Percentiles rank a stretch among this genome's conserved stretches.
These are phyloP conservation scores for Beauveria medogensis DNA, from an alignment of 2,329 filamentous ascomycete species.

Conservation along the genomic window DNA sequence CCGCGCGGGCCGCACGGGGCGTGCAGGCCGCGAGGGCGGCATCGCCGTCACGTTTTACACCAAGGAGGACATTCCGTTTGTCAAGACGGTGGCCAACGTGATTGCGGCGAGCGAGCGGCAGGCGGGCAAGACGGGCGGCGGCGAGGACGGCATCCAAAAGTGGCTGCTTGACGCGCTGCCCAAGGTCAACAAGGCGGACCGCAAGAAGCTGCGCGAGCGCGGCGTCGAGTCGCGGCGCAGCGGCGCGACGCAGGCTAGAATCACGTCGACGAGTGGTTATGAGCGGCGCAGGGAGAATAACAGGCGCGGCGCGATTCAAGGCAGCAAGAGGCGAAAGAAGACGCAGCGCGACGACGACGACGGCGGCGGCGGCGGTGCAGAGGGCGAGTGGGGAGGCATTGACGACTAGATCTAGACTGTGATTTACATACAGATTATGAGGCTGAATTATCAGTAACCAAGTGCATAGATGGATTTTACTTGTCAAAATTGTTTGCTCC, in stretches of 20 bases:
- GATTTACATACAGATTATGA: neutral
- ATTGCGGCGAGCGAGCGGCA: constrained; percentile 77
- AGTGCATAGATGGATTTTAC: no score
- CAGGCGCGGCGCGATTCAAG: constrained; percentile 51
- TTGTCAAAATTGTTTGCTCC: neutral
- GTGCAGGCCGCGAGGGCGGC: constrained; percentile 79
- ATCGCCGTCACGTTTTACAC: constrained; percentile 93
- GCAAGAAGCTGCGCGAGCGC: constrained; percentile 70
- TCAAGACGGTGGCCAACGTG: constrained; percentile 89
- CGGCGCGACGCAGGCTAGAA: constrained; percentile 44
- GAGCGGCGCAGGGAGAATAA: constrained; percentile 64
- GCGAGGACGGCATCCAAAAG: constrained; percentile 56
- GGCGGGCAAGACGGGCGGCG: constrained; percentile 39
- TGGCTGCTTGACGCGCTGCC: constrained; percentile 88
- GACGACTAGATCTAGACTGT: constrained; percentile 25
- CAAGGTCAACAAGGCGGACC: constrained; percentile 72
- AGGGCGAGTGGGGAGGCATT: constrained; percentile 41
- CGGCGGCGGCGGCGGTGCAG: constrained; percentile 16
- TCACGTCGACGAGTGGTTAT: constrained; percentile 76
- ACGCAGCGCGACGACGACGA: constrained; percentile 18
- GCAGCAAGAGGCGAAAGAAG: constrained; percentile 48
- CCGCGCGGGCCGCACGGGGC: constrained; percentile 81
- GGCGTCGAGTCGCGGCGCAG: constrained; percentile 66
- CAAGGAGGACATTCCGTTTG: constrained; percentile 80
- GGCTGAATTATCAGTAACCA: no score